Base-by-base conservation (phyloP, 345 rosid species). In the Populus tremula region DNA sequence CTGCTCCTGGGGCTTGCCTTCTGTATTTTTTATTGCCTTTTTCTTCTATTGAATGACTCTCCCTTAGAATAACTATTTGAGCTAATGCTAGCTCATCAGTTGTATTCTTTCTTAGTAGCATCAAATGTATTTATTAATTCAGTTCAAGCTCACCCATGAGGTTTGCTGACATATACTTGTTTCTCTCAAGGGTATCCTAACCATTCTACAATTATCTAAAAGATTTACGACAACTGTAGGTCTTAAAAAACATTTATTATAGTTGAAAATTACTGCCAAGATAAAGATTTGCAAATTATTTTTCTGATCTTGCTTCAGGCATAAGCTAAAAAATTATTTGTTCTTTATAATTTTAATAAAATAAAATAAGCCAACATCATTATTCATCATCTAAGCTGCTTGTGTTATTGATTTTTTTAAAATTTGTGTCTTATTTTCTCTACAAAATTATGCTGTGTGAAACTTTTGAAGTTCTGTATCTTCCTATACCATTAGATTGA, bases 401-500 rank as follows among this genome's bases (percentile, higher is more conserved):
- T 0, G 9, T 38, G 4, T 41, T 11, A 47, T 23, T 36, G 8
- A 31, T 56, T 21, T 23, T 38, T 50, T 53, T 43, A 11, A 0
- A 43, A 43, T 11, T 56, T 54, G 45, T 41, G 21, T 47, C 33
- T 63, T 21, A 31, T 54, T 29, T 70, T 77, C 61, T 59, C 12
- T 14, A 12, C 33, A 66, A 20, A 43, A 16, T 33, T 50, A 36
- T 67, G 11, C 54, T 65, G 25, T 25, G 47, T 61, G 47, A 73
- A 74, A 74, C 8, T 53, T 53, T 63, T 27, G 35, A 75, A 17
- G 21, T 59, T 67, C 65, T 71, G 43, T 73, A 16, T 78, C 66
- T 79, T 66, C 12, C 78, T 35, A 66, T 81, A 56, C 79, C 61
- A 66, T 73, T 86, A 96, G 98, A 88, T 91, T 76, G 96, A 90